Evolutionary conservation across 805 yeast genomes (phyloP).

Genomic region (Starmerella powellii): DNA sequence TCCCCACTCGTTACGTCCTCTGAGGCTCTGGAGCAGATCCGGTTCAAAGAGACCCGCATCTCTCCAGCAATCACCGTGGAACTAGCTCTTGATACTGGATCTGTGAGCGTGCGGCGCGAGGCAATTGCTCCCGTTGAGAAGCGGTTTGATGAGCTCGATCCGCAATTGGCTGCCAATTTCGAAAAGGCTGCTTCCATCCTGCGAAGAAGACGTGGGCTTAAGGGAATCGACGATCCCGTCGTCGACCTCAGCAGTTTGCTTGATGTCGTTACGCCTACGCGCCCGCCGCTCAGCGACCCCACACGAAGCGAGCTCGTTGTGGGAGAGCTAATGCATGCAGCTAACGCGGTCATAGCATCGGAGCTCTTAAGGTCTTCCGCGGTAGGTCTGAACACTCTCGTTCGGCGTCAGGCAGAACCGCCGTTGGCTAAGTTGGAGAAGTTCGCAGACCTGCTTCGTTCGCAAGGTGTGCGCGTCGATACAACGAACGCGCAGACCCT

Average conservation of each 20-base stretch:
- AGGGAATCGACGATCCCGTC: constrained; percentile 6
- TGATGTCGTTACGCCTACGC: constrained; percentile 17
- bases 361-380: constrained; percentile 45
- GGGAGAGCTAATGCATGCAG: constrained; percentile 67
- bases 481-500: constrained; percentile 60
- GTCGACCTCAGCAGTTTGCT: constrained; percentile 13
- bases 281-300: constrained; percentile 12
- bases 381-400: constrained; percentile 67
- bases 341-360: constrained; percentile 77
- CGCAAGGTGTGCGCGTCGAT: constrained; percentile 46
- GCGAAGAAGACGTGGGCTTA: constrained; percentile 16
- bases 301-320: constrained; percentile 40
- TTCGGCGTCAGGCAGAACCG: constrained; percentile 82
- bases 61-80: constrained; percentile 65
- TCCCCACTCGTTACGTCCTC: constrained; percentile 41
- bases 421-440: constrained; percentile 67
- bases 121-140: constrained; percentile 33
- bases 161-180: background rate
- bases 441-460: constrained; percentile 57
- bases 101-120: constrained; percentile 53
- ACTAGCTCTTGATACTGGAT: constrained; percentile 63
- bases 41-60: constrained; percentile 44
- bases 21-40: constrained; percentile 29
- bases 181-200: constrained; percentile 7
- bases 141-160: background rate